Base-by-base conservation (phyloP, 495 filamentous ascomycete genomes). In the Penicillium crystallinum region DNA sequence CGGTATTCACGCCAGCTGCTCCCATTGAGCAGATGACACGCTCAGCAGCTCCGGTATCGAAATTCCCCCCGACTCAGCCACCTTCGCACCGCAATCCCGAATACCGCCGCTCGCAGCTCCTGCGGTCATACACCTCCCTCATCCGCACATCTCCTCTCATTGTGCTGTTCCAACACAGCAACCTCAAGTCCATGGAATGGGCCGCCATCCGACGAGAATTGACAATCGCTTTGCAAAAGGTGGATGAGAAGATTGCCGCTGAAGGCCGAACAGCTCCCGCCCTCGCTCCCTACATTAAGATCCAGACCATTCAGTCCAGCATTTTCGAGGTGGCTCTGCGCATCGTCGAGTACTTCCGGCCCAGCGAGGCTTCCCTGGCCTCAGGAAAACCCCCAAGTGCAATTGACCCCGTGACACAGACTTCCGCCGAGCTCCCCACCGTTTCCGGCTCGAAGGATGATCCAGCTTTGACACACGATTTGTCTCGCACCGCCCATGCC, bases 131-230 rank as follows among this genome's bases (percentile, higher is more conserved):
- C 75, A 92, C 91, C 52, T 95, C 95, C 7, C 78, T 97, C 53
- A 82, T 98, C 54, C 90, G 88, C 37, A 91, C 91, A 33, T 84
- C 88, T 15, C 91, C 93, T 39, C 71, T 97, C 21, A 85, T 96
- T 63, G 80, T 98, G 52, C 75, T 97, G 61, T 92, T 98, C 78
- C 92, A 97, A 71, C 93, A 97, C 79, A 96, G 91, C 79, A 97
- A 97, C 69, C 75, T 98, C 45, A 87, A 85, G 46, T 83, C 91
- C 4, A 74, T 77, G 35, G 93, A 98, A 80, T 96, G 91, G 92
- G 77, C 83, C 25, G 84, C 84, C 11, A 81, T 98, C 50, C 80
- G 93, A 47, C 84, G 93, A 48, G 95, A 97, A 71, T 73, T 98
- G 17, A 66, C 69, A 19, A 70, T 70, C 6, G 90, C 90, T 1